A percentile compares a stretch with the other conserved stretches of the same genome.
Evolutionary conservation across 2,329 filamentous ascomycete species (phyloP).

Genomic region (Pestalotiopsis sp.): DNA sequence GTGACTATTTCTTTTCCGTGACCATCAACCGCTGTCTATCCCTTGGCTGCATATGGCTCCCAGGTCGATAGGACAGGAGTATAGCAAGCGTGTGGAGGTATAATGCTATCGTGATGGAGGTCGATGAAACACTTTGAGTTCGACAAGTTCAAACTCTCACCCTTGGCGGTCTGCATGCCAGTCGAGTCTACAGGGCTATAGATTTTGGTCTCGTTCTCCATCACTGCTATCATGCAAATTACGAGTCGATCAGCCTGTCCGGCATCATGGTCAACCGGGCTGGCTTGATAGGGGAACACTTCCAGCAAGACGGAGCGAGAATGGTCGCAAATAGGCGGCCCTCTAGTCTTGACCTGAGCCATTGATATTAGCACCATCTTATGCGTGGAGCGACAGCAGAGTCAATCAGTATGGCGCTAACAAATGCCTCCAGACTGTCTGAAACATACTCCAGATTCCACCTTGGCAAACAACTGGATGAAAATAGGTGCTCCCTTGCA

Average conservation of each 20-base stretch:
- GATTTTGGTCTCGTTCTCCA: not conserved
- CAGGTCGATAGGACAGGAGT: not conserved
- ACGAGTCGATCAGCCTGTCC: not conserved
- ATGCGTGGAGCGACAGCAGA: not conserved
- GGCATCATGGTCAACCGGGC: not conserved
- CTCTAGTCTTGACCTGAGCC: not conserved
- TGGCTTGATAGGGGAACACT: conserved; percentile 10
- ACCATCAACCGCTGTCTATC: not conserved
- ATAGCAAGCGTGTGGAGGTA: not conserved
- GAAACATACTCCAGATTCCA: not conserved
- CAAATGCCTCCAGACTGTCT: not conserved
- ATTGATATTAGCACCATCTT: not conserved
- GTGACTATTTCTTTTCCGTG: not conserved
- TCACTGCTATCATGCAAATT: not conserved
- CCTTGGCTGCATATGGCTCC: not conserved
- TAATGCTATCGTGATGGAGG: not conserved
- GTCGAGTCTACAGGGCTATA: not conserved
- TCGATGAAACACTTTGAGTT: not conserved
- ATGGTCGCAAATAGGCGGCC: not conserved
- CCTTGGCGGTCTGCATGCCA: not conserved
- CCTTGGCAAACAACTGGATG: not conserved
- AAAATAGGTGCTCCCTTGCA: not conserved
- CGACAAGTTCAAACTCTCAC: not conserved
- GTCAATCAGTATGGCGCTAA: not conserved
- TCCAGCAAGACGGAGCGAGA: not conserved